Evolutionary conservation across 371 early-diverging fungal species (phyloP).

Genomic region (Zancudomyces culisetae): DNA sequence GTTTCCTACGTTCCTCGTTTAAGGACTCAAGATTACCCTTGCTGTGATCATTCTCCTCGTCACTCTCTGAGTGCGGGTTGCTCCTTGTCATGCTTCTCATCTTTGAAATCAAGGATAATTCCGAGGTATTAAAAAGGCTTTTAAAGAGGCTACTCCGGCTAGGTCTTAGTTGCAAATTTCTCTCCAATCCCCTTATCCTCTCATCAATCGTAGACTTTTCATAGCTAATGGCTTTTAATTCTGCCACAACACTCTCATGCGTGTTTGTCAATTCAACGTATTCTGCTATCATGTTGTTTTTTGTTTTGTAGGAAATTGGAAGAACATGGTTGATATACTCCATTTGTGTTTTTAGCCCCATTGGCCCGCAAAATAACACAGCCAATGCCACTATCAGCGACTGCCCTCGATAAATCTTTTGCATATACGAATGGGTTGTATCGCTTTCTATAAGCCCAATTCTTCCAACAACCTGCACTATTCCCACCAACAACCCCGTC

Average conservation of each 20-base stretch:
- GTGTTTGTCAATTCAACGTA: background rate
- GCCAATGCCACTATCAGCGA: background rate
- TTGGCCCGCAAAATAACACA: background rate
- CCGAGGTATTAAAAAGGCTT: too few species aligned
- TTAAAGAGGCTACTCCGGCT: background rate
- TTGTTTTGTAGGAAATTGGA: background rate
- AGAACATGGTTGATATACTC: background rate
- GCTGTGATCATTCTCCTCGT: background rate
- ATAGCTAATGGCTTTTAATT: background rate
- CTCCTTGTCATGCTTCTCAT: too few species aligned
- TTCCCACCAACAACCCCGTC: background rate
- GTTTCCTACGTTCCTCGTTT: background rate
- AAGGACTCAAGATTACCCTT: background rate
- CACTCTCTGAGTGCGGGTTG: background rate
- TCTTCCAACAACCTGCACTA: background rate
- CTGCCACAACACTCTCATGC: background rate
- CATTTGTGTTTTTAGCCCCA: background rate
- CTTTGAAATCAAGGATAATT: too few species aligned
- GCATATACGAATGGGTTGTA: background rate
- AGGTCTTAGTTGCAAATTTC: background rate
- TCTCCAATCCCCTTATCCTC: background rate
- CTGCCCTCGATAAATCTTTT: background rate
- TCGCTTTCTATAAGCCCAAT: background rate
- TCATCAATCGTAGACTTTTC: background rate
- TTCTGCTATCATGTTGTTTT: background rate